phyloP scores from a whole-genome alignment of 139 green algal species.

The Closterium sp. region DNA sequence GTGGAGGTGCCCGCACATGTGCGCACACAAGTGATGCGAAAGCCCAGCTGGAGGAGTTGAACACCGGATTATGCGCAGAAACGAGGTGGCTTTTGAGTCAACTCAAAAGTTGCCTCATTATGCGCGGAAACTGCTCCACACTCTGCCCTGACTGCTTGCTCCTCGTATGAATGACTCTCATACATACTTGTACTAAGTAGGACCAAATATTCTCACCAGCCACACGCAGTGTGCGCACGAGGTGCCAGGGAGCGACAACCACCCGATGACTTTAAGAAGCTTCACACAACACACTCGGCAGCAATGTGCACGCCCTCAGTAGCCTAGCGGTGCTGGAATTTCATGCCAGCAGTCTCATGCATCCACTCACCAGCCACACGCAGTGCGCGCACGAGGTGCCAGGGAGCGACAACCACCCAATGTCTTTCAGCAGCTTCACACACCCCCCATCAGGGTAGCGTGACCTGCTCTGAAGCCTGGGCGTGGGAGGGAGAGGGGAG shows the following conservation, averaged over 20 bases:
- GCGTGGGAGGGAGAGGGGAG: background rate
- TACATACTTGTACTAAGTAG: too few relatives aligned
- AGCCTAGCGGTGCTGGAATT: background rate
- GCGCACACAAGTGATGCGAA: conserved; percentile 25
- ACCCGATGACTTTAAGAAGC: conserved; percentile 28
- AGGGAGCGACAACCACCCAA: conserved; percentile 20
- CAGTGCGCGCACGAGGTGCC: conserved; percentile 43
- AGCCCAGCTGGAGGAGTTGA: conserved; percentile 26
- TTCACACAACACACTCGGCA: conserved; percentile 28
- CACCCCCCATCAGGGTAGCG: conserved; percentile 16
- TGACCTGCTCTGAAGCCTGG: conserved; percentile 10
- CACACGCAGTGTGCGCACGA: conserved; percentile 42
- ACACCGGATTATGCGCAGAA: conserved; percentile 45
- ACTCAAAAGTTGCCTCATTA: too few relatives aligned
- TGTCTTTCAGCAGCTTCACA: conserved; percentile 36
- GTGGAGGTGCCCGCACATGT: too few relatives aligned
- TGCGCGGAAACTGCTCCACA: too few relatives aligned
- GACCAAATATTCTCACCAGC: conserved; percentile 14
- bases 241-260: conserved; percentile 29
- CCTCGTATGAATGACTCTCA: too few relatives aligned
- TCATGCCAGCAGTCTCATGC: too few relatives aligned
- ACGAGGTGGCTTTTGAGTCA: too few relatives aligned
- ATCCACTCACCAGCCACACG: too few relatives aligned
- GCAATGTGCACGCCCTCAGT: background rate
- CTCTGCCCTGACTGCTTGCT: conserved; percentile 42